Evolutionary conservation across 345 rosid genomes (phyloP).

Genomic region (Nephelium lappaceum): DNA sequence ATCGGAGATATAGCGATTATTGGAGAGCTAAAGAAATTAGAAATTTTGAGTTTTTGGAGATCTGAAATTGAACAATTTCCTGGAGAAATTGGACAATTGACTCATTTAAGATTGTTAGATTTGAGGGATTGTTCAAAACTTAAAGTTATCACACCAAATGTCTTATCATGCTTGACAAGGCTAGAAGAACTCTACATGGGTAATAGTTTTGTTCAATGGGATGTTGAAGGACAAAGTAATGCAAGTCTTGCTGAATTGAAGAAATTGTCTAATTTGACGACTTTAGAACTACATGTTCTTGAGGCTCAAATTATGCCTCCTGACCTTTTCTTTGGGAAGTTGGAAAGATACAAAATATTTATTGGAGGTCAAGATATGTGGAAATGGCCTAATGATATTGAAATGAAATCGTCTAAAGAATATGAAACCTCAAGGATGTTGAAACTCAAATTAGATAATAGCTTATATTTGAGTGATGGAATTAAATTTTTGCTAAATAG

Average conservation of each 20-base stretch:
- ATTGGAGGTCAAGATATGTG: neutral
- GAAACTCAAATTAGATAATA: conserved; percentile 6
- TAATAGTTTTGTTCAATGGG: no score
- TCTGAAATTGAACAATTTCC: conserved; percentile 20
- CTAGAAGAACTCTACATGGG: no score
- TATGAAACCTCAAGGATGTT: neutral
- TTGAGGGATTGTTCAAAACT: conserved; percentile 12
- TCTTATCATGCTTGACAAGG: no score
- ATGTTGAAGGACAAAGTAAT: no score
- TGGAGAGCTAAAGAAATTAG: conserved; percentile 3
- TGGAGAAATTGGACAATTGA: conserved; percentile 12
- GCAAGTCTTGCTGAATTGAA: no score
- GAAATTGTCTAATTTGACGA: conserved; percentile 7
- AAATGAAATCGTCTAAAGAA: neutral
- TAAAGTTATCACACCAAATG: no score
- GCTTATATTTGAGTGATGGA: neutral
- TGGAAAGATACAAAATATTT: neutral
- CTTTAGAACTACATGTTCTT: neutral
- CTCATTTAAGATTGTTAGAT: conserved; percentile 14
- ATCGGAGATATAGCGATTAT: neutral
- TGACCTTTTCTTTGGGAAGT: neutral
- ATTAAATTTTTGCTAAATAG: conserved; percentile 3
- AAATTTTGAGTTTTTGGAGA: neutral
- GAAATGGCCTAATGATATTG: no score
- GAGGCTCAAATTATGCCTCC: conserved; percentile 15